Percentiles rank a stretch among this genome's conserved stretches.
These are phyloP conservation scores for Cutaneotrichosporon mucoides DNA, from an alignment of 1,284 basidiomycete species.

Conservation along the genomic window DNA sequence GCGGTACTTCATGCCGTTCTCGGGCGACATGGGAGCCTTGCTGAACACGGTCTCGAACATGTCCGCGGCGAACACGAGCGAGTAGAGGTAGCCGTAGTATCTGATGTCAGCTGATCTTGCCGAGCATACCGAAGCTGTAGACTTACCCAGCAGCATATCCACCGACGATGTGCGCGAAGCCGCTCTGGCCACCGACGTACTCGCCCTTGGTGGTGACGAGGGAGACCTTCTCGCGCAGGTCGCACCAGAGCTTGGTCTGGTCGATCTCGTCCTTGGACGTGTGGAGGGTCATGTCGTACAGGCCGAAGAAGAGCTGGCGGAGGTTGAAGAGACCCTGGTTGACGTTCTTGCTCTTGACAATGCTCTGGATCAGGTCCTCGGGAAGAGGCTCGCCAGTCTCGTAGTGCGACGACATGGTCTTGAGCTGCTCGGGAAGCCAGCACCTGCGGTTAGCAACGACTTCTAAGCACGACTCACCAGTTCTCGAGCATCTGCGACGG, in stretches of 20 bases:
- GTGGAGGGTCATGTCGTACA: conserved; percentile 22
- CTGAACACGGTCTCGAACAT: conserved; percentile 21
- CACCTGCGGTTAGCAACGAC: conserved; percentile 1
- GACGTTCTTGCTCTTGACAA: conserved; percentile 21
- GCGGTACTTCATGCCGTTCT: conserved; percentile 19
- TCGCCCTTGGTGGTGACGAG: conserved; percentile 19
- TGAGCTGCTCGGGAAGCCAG: conserved; percentile 25
- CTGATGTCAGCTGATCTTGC: conserved; percentile 2
- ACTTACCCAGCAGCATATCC: conserved; percentile 14
- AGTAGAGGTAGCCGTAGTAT: conserved; percentile 23
- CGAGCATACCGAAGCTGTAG: background rate
- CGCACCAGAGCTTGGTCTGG: conserved; percentile 23
- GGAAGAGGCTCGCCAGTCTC: conserved; percentile 20
- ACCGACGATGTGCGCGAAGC: conserved; percentile 19
- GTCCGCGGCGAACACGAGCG: conserved; percentile 21
- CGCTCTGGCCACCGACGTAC: conserved; percentile 19
- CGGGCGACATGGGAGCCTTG: conserved; percentile 15
- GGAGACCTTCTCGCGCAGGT: conserved; percentile 17
- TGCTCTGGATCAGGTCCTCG: conserved; percentile 18
- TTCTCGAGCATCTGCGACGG: conserved; percentile 88
- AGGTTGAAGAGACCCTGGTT: conserved; percentile 23
- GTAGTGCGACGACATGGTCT: conserved; percentile 22
- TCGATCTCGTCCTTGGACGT: conserved; percentile 22
- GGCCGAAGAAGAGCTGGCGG: conserved; percentile 22
- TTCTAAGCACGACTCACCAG: conserved; percentile 52